These are phyloP conservation scores for Phaeosphaeriaceae sp. DNA, from an alignment of 2,329 filamentous ascomycete genomes.

Conservation along the genomic window DNA sequence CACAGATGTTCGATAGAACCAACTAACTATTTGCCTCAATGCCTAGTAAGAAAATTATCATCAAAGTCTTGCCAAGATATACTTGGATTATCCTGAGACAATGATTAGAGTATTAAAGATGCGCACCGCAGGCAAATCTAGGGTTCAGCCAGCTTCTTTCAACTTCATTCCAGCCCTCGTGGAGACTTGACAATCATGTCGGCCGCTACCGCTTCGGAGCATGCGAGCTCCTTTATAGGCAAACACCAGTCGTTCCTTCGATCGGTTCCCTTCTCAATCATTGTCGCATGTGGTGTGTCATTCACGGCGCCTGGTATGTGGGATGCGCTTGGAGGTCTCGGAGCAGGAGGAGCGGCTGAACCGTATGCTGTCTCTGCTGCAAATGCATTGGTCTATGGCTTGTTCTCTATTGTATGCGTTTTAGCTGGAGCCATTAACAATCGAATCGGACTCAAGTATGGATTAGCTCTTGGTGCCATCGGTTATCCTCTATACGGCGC, in stretches of 20 bases:
- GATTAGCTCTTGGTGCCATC: conserved; percentile 52
- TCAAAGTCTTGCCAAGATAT: conserved; percentile 3
- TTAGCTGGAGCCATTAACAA: conserved; percentile 48
- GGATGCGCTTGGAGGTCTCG: conserved; percentile 43
- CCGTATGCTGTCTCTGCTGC: conserved; percentile 42
- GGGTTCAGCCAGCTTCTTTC: not conserved
- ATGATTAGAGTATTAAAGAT: conserved; percentile 5
- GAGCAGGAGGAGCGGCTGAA: conserved; percentile 43
- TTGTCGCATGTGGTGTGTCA: conserved; percentile 42
- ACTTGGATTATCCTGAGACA: not conserved
- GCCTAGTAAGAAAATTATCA: conserved; percentile 16
- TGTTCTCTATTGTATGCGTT: conserved; percentile 41
- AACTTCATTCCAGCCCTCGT: not conserved
- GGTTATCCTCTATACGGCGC: conserved; percentile 52
- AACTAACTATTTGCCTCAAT: conserved; percentile 13
- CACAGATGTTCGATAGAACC: conserved; percentile 19
- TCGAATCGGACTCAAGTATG: conserved; percentile 43
- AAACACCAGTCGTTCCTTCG: conserved; percentile 34
- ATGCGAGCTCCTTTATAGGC: conserved; percentile 20
- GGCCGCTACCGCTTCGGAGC: conserved; percentile 10
- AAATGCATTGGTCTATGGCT: conserved; percentile 43
- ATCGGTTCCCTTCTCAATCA: conserved; percentile 42
- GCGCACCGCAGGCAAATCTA: not conserved
- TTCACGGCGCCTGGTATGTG: conserved; percentile 46
- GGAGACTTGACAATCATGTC: conserved; percentile 14